Percentiles rank a stretch among this genome's conserved stretches.
Evolutionary conservation across 1,284 basidiomycete genomes (phyloP).

Genomic region (Rhodotorula sp.): DNA sequence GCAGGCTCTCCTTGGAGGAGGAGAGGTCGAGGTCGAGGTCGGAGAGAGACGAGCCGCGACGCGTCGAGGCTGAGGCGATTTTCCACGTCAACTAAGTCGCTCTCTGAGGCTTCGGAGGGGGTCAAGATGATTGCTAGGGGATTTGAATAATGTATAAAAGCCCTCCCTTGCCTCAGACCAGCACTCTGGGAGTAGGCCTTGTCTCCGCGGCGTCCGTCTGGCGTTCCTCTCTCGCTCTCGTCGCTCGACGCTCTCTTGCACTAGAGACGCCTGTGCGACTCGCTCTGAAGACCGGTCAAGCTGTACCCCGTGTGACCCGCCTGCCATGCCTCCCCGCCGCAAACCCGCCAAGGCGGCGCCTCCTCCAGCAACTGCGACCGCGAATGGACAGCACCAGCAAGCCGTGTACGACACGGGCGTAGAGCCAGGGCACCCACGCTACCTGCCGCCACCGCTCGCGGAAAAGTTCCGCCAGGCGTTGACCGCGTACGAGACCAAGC

Average conservation of each 20-base stretch:
- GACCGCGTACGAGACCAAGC: conserved; percentile 76
- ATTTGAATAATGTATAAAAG: no score
- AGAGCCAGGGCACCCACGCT: conserved; percentile 14
- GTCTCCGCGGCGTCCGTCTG: not conserved
- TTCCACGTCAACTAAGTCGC: no score
- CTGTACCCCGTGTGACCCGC: not conserved
- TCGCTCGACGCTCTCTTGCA: not conserved
- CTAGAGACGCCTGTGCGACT: no score
- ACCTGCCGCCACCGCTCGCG: conserved; percentile 79
- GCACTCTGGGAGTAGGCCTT: no score
- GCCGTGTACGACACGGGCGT: conserved; percentile 7
- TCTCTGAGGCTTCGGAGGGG: no score
- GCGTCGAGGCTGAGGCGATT: not conserved
- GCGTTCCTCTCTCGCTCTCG: not conserved
- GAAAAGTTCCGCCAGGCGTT: conserved; percentile 84
- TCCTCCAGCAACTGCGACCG: not conserved
- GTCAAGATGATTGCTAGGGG: no score
- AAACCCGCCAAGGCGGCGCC: not conserved
- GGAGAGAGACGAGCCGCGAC: not conserved
- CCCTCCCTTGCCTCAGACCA: no score
- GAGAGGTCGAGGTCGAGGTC: not conserved
- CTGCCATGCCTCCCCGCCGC: conserved; percentile 22
- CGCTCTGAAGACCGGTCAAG: not conserved
- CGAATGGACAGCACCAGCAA: not conserved
- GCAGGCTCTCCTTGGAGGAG: not conserved